Conservation (phyloP, 768 basidiomycete species). For the Suillus subluteus region DNA sequence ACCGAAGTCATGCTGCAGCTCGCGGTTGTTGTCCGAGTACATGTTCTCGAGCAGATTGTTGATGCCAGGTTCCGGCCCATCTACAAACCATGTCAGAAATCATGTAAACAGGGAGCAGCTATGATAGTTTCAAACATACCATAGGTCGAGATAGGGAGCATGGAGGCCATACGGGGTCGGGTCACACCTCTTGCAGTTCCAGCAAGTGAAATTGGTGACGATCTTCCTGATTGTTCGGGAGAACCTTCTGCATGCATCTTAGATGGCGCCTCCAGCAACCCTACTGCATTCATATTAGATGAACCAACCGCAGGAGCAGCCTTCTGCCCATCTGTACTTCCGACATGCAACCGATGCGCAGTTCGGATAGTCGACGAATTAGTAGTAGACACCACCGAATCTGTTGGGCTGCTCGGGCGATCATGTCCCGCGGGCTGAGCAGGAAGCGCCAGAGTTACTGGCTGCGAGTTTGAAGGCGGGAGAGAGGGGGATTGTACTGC, state of each 20-base stretch:
- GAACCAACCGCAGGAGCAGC: slow-evolving; percentile 91
- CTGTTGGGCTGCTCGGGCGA: slow-evolving; percentile 79
- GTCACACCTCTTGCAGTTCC: slow-evolving; percentile 54
- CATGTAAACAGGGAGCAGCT: background rate
- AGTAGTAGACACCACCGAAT: slow-evolving; percentile 74
- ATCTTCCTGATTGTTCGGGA: slow-evolving; percentile 73
- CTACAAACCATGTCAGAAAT: slow-evolving; percentile 42
- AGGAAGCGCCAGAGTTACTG: slow-evolving; percentile 29
- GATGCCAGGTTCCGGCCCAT: slow-evolving; percentile 90
- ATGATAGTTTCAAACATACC: slow-evolving; percentile 45
- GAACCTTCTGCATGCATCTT: slow-evolving; percentile 68
- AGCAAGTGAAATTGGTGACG: slow-evolving; percentile 72
- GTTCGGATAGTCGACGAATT: slow-evolving; percentile 65
- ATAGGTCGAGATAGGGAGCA: slow-evolving; percentile 69
- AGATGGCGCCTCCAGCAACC: slow-evolving; percentile 77
- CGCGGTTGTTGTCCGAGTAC: slow-evolving; percentile 84
- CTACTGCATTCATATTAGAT: slow-evolving; percentile 80
- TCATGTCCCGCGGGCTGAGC: slow-evolving; percentile 38
- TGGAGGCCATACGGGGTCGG: slow-evolving; percentile 52
- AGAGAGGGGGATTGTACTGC: slow-evolving; percentile 28
- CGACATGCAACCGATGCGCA: slow-evolving; percentile 66
- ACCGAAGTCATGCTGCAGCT: slow-evolving; percentile 90
- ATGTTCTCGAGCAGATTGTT: slow-evolving; percentile 87
- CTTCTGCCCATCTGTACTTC: slow-evolving; percentile 77
- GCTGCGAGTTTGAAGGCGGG: slow-evolving; percentile 18